Evolutionary conservation across 345 rosid species (phyloP), one percentile per base, ranked within the genome.

Genomic region (Firmiana major): DNA sequence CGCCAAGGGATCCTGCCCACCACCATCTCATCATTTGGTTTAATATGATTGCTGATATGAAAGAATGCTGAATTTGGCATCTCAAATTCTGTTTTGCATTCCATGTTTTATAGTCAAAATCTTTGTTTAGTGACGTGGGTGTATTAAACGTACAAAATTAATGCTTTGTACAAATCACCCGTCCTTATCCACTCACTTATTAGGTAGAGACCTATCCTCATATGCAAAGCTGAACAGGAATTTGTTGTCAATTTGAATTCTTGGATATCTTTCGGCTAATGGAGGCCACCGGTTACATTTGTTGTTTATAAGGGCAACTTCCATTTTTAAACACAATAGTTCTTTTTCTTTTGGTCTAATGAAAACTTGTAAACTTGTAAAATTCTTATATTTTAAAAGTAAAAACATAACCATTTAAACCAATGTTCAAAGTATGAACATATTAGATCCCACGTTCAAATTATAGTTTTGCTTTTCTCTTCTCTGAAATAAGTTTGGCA

Each of bases 1-100:
- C 75, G 3, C 62, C 75, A 7, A 71, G 34, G 17, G 62, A 46
- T 51, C 75, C 75, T 53, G 75, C 62, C 62, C 62, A 71, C 75
- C 75, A 71, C 75, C 59, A 71, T 4, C 75, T 51, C 75, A 71
- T 71, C 34, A 31, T 31, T n/a, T 71, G 3, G 11, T 71, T 19
- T 26, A 15, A 7, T 17, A 1, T 46, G 57, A 69, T 51, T 49
- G 60, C 62, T 31, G 46, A 16, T 8, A 34, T 71, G 75, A 51
- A 49, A 51, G 60, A 51, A 51, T 19, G 46, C 16, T 9, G 17
- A 71, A 71, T 51, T 15, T 71, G 43, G 17, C 17, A 7, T 10
- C 59, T 28, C 8, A 70, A 51, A 28, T 19, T 28, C 6, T 9
- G 21, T 4, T n/a, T n/a, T n/a, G n/a, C n/a, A n/a, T n/a, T 57